Evolutionary conservation across 192 early-diverging fungal genomes (phyloP), one percentile per base, ranked within the genome.

Genomic region (Physocladia obscura): DNA sequence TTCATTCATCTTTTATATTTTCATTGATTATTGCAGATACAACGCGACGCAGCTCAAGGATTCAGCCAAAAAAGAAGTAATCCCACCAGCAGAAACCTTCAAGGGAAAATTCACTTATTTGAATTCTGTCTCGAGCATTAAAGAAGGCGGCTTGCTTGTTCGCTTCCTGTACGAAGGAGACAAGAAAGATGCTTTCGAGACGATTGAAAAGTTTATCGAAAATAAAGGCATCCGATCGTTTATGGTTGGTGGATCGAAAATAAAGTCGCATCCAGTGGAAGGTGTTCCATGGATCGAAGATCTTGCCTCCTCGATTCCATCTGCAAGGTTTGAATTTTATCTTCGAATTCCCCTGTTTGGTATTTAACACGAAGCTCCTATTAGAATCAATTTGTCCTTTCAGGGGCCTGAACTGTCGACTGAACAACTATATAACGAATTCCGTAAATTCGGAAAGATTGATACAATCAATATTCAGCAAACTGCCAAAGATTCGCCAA

Each of bases 391-490:
- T 35, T 82, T 96, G 2, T 89, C 92, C 69, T 94, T 96, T 74
- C 67, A 79, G 31, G 94, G 94, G 0, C 85, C 89, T 0, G 89
- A 90, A 54, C 49, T 91, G 36, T 74, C 79, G 6, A 73, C 89
- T 70, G 87, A 94, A 72, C 71, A 82, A 38, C 72, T 96, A 0
- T 97, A 85, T 73, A 67, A 77, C 0, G 84, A 88, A 49, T 89
- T 94, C 62, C 86, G 94, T 8, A 77, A 72, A 47, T 97, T 89
- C 71, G 94, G 95, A 2, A 81, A 85, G 37, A 94, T 98, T 39
- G 79, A 87, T 22, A 90, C 93, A 67, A 93, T 98, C 67, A 80
- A 80, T 39, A 72, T 84, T 15, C 87, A 87, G 62, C 84, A 89
- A 0, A 68, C 79, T 0, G 74, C 74, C 56, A 96, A 95, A 73